Evolutionary conservation across 73 alveolate genomes (phyloP), one percentile per base, ranked within the genome.

Genomic region (Effrenium voratum): DNA sequence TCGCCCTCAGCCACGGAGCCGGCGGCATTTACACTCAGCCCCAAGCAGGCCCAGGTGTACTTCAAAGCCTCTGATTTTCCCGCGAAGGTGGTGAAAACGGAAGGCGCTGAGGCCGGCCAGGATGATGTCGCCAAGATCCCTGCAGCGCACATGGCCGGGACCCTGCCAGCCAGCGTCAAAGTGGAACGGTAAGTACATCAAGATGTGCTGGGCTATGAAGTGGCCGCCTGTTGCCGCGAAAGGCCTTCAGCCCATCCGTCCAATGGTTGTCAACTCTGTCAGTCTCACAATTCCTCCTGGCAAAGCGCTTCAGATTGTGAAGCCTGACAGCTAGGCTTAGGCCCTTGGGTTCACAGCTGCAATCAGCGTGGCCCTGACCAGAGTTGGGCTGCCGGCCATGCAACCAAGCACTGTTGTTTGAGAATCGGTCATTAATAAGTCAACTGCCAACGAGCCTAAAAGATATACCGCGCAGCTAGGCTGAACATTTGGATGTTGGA

Each of bases 211-310:
- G 86, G 86, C 86, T 3, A 44, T 75, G 49, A 75, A 75, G 38
- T 75, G 86, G 86, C 86, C 86, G 10, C 38, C 60, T n/a, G 86
- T 75, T 3, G 86, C 86, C 19, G 55, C 86, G 59, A 75, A 75
- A 24, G 86, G 86, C 13, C 49, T 75, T 16, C 86, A 75, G 36
- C 86, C 86, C 5, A 75, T 75, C 59, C 30, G 86, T 1, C 86
- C 86, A 38, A 75, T 75, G 86, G 57, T 41, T 10, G 36, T 75
- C 40, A 75, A 10, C 38, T 26, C 38, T 5, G 26, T 15, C 10
- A 36, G 26, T 10, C 4, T 63, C 36, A 63, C 76, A 15, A 36
- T 63, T 63, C 76, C 76, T 8, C 38, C 76, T 15, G 26, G 26
- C 40, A 26, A 63, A 63, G 76, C 76, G 10, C 40, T 63, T 8